Percentiles rank a stretch among this genome's conserved stretches.
These are phyloP conservation scores for Euryodendron excelsum DNA, from an alignment of 148 eudicot species.

Conservation along the genomic window DNA sequence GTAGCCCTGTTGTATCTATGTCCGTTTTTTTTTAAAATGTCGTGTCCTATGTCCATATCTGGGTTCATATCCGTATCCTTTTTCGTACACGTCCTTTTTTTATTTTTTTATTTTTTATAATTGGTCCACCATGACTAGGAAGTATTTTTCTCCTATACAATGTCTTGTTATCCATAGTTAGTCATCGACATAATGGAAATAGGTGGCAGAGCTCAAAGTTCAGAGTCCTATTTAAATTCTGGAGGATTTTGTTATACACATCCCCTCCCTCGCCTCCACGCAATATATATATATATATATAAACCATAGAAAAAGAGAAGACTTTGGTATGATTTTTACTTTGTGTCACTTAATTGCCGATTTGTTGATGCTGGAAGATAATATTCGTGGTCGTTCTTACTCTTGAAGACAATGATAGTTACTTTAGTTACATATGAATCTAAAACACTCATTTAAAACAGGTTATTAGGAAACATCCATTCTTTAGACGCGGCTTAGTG, in stretches of 20 bases:
- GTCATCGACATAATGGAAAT: no score
- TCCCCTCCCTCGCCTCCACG: neutral
- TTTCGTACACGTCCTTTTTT: no score
- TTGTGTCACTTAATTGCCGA: neutral
- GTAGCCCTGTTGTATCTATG: no score
- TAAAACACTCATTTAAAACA: neutral
- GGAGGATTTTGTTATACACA: no score
- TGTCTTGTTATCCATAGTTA: no score
- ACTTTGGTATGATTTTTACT: neutral
- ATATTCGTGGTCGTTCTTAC: neutral
- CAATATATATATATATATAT: neutral
- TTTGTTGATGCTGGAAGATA: neutral
- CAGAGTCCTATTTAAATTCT: neutral
- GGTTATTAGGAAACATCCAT: neutral
- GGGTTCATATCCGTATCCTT: no score
- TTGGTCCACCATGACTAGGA: no score
- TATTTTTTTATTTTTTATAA: no score
- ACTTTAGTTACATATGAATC: neutral
- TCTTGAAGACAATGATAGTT: neutral
- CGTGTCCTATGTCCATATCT: no score
- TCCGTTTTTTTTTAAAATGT: no score
- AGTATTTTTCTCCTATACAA: no score
- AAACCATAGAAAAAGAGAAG: neutral
- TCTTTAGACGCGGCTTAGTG: neutral
- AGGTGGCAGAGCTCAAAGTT: neutral